Percentiles rank a stretch among this genome's conserved stretches.
These are phyloP conservation scores for Glebionis coronaria DNA, from an alignment of 129 eudicot species.

Conservation along the genomic window DNA sequence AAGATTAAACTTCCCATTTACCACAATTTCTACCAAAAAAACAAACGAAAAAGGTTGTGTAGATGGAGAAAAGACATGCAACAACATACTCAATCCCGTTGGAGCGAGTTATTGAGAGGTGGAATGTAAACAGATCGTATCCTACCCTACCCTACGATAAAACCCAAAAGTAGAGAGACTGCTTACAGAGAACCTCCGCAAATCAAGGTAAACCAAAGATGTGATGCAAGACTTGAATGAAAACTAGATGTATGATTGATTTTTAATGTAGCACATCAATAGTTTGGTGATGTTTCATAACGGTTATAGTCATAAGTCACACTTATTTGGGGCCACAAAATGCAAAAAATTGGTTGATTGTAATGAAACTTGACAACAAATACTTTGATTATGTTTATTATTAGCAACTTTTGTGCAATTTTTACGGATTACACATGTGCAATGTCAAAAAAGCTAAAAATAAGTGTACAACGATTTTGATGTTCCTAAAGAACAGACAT, in stretches of 20 bases:
- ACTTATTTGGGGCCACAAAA: slow-evolving; percentile 30
- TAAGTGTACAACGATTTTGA: slow-evolving; percentile 21
- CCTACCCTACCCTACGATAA: no score
- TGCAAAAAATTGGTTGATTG: slow-evolving; percentile 31
- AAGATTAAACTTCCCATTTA: no score
- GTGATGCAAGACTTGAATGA: not conserved
- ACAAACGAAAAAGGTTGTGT: no score
- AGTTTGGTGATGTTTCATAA: slow-evolving; percentile 15
- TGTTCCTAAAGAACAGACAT: slow-evolving; percentile 35
- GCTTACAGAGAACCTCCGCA: no score
- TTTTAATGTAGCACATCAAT: slow-evolving; percentile 10
- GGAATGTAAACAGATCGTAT: no score
- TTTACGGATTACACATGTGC: slow-evolving; percentile 40
- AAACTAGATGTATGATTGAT: slow-evolving; percentile 17
- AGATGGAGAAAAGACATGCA: no score
- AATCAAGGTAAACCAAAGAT: no score
- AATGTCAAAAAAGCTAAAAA: slow-evolving; percentile 20
- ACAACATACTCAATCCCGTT: no score
- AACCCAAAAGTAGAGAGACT: no score
- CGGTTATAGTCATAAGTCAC: slow-evolving; percentile 4
- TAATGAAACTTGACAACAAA: slow-evolving; percentile 24
- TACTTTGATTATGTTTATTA: slow-evolving; percentile 26
- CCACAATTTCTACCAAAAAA: no score
- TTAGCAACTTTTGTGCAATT: slow-evolving; percentile 35
- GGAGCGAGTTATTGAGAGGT: no score